A percentile compares a stretch with the other conserved stretches of the same genome.
Conservation (phyloP, 2,329 filamentous ascomycete species). For the Apiospora saccharicola region DNA sequence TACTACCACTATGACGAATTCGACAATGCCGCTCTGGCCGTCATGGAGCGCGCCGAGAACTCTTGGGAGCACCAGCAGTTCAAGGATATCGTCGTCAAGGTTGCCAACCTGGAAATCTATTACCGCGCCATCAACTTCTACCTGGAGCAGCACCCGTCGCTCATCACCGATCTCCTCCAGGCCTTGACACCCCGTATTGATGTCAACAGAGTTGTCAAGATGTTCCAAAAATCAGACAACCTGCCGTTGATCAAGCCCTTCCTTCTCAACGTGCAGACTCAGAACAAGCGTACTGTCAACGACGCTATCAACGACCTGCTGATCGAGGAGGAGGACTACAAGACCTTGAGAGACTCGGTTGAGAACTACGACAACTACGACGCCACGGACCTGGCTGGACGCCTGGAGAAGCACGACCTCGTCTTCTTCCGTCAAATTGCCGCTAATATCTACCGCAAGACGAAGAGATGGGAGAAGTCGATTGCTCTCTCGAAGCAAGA, state of each 20-base stretch:
- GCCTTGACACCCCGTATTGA: slow-evolving; percentile 92
- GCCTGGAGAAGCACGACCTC: slow-evolving; percentile 95
- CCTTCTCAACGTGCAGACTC: slow-evolving; percentile 91
- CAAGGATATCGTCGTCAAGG: slow-evolving; percentile 98
- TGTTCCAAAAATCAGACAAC: slow-evolving; percentile 99
- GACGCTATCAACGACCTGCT: slow-evolving; percentile 97
- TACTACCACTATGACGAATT: slow-evolving; percentile 99
- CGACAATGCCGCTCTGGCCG: slow-evolving; percentile 94
- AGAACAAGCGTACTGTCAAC: slow-evolving; percentile 99
- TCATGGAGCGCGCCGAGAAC: slow-evolving; percentile 97
- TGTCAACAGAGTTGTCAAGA: slow-evolving; percentile 97
- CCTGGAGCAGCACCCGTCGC: slow-evolving; percentile 92
- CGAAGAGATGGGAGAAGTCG: slow-evolving; percentile 99
- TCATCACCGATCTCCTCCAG: slow-evolving; percentile 95
- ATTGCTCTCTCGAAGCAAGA: slow-evolving; percentile 98
- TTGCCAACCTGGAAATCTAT: slow-evolving; percentile 98
- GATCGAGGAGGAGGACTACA: slow-evolving; percentile 99
- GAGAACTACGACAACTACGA: slow-evolving; percentile 99
- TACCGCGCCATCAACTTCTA: slow-evolving; percentile 98
- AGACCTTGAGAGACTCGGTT: slow-evolving; percentile 95
- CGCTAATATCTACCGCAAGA: slow-evolving; percentile 98
- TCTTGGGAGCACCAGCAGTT: slow-evolving; percentile 99
- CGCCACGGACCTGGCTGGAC: slow-evolving; percentile 87
- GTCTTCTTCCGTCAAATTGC: slow-evolving; percentile 99
- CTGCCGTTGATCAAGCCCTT: slow-evolving; percentile 98